Evolutionary conservation across 2,329 filamentous ascomycete species (phyloP).

Genomic region (Aspergillus flavus): DNA sequence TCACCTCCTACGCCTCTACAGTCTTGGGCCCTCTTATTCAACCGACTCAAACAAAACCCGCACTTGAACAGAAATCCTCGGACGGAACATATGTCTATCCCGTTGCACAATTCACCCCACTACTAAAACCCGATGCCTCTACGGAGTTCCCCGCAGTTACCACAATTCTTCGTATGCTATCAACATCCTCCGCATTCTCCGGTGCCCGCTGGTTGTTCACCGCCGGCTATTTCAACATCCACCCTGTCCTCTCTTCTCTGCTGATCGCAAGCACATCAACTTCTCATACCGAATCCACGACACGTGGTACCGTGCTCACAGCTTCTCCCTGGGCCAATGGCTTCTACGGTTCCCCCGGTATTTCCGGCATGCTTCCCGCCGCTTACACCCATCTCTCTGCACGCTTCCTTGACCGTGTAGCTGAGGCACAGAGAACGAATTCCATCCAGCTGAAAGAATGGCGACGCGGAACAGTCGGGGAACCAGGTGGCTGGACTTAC

Average conservation of each 20-base stretch:
- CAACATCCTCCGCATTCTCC: slow-evolving; percentile 60
- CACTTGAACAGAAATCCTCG: slow-evolving; percentile 33
- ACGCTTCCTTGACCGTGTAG: slow-evolving; percentile 71
- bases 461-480: slow-evolving; percentile 77
- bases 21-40: slow-evolving; percentile 69
- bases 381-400: slow-evolving; percentile 89
- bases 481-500: slow-evolving; percentile 90
- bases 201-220: slow-evolving; percentile 91
- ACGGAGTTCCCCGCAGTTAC: slow-evolving; percentile 86
- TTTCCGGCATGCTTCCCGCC: slow-evolving; percentile 86
- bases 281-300: slow-evolving; percentile 33
- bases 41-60: slow-evolving; percentile 41
- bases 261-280: slow-evolving; percentile 70
- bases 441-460: slow-evolving; percentile 82
- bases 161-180: slow-evolving; percentile 70
- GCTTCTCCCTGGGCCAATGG: slow-evolving; percentile 93
- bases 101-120: slow-evolving; percentile 82
- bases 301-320: slow-evolving; percentile 79
- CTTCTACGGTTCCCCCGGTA: slow-evolving; percentile 84
- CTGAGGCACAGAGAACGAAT: slow-evolving; percentile 54
- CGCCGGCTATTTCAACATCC: slow-evolving; percentile 97
- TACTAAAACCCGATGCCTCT: slow-evolving; percentile 76
- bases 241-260: slow-evolving; percentile 76
- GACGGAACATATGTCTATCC: slow-evolving; percentile 79
- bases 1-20: slow-evolving; percentile 68